Conservation (phyloP, 202 grass and related monocot species). For the Zoysia matrella region DNA sequence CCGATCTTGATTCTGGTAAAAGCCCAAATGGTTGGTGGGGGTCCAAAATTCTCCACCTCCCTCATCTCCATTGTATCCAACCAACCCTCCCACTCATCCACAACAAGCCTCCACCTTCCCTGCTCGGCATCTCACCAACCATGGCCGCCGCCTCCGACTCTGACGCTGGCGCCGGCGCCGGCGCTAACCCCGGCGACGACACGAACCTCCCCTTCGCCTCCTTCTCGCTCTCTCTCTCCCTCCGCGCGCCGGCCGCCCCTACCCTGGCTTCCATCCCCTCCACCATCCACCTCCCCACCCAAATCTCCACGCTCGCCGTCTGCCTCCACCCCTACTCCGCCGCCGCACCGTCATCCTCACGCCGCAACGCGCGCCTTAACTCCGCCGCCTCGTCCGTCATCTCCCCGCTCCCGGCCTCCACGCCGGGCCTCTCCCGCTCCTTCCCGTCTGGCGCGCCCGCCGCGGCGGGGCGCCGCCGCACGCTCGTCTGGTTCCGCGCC, state of each 20-base stretch:
- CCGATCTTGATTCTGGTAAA: slow-evolving; percentile 5
- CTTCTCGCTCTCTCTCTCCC: slow-evolving; percentile 54
- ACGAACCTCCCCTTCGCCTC: slow-evolving; percentile 56
- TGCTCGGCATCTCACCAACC: slow-evolving; percentile 41
- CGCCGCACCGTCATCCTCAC: slow-evolving; percentile 42
- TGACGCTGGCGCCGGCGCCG: slow-evolving; percentile 37
- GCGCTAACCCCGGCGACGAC: slow-evolving; percentile 16
- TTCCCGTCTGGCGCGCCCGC: slow-evolving; percentile 53
- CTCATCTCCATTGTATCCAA: background rate
- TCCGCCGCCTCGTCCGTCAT: slow-evolving; percentile 55
- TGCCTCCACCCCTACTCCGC: slow-evolving; percentile 39
- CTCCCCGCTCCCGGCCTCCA: slow-evolving; percentile 56
- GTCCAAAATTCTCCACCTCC: slow-evolving; percentile 40
- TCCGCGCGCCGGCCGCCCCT: slow-evolving; percentile 49
- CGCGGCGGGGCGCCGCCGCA: slow-evolving; percentile 64
- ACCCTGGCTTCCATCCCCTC: slow-evolving; percentile 50
- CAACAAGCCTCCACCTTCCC: slow-evolving; percentile 33
- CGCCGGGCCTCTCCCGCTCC: slow-evolving; percentile 53
- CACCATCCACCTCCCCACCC: slow-evolving; percentile 47
- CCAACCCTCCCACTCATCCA: slow-evolving; percentile 40
- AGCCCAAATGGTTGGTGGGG: slow-evolving; percentile 34
- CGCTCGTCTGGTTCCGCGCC: slow-evolving; percentile 85
- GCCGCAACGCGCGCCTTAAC: slow-evolving; percentile 41
- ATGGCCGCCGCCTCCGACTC: slow-evolving; percentile 42
- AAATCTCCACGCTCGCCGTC: slow-evolving; percentile 55